Evolutionary conservation across 1,284 basidiomycete genomes (phyloP).

Genomic region (Violaceomyces palustris): DNA sequence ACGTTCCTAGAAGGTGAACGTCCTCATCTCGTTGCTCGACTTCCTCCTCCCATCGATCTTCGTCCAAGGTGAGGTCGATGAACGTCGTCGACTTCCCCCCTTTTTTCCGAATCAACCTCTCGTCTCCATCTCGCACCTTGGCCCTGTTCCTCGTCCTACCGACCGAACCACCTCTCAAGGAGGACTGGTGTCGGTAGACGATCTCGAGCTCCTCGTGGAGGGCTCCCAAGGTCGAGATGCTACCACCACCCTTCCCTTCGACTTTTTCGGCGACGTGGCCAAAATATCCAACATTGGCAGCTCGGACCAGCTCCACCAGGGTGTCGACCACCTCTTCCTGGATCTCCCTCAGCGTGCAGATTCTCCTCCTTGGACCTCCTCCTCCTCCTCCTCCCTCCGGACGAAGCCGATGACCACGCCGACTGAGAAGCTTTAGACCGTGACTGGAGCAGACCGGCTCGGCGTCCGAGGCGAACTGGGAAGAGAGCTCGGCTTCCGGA

Average conservation of each 20-base stretch:
- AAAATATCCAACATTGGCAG: too few relatives aligned
- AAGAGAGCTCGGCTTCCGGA: conserved; percentile 10
- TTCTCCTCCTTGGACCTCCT: background rate
- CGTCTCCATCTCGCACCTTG: conserved; percentile 5
- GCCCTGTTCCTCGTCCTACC: too few relatives aligned
- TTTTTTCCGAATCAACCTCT: conserved; percentile 1
- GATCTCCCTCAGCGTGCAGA: conserved; percentile 17
- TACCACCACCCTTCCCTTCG: too few relatives aligned
- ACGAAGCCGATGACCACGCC: background rate
- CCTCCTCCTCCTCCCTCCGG: background rate
- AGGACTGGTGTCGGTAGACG: too few relatives aligned
- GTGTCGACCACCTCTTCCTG: conserved; percentile 7
- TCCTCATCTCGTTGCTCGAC: too few relatives aligned
- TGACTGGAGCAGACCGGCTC: conserved; percentile 16
- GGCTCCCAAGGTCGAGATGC: too few relatives aligned
- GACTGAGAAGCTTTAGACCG: conserved; percentile 6
- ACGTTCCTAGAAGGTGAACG: background rate
- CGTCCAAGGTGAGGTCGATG: background rate
- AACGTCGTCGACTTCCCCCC: background rate
- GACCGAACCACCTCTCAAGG: too few relatives aligned
- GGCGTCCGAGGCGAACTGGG: conserved; percentile 20
- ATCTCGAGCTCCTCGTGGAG: too few relatives aligned
- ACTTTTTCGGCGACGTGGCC: too few relatives aligned
- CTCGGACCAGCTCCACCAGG: too few relatives aligned
- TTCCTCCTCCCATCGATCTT: too few relatives aligned